Evolutionary conservation across 2,329 filamentous ascomycete genomes (phyloP), one percentile per base, ranked within the genome.

Genomic region (Aspergillus costaricaensis): DNA sequence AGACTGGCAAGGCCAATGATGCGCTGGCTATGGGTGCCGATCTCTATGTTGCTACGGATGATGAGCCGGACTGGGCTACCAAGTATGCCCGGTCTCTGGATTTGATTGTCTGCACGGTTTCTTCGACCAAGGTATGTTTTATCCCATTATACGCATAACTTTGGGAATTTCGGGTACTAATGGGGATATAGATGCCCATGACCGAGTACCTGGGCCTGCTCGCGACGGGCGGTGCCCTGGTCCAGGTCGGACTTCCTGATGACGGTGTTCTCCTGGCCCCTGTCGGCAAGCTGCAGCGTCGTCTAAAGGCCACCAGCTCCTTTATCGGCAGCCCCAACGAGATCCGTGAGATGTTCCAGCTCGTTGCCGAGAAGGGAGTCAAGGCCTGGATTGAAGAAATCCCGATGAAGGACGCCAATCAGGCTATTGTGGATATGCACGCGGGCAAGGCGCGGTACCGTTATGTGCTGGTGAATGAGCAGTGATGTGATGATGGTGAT

Each of bases 231-330:
- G 88, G 88, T 12, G 81, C 80, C 12, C 84, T 90, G 61, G 81
- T 89, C 53, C 86, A 90, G 72, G 81, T 91, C 47, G 88, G 88
- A 61, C 81, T 84, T 1, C 88, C 89, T 1, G 89, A 91, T 62
- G 84, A 84, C 57, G 74, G 74, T 4, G 64, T 71, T 5, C 84
- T 85, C 12, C 73, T 76, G 1, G 82, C 89, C 62, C 81, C 79
- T 56, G 82, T 84, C 4, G 84, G 85, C 65, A 75, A 80, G 1
- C 76, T 91, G 55, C 84, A 89, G 52, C 74, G 70, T n/a, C 86
- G 83, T 2, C 65, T 80, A 36, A 82, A 79, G 68, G 70, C 87
- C 17, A 77, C 77, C 12, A 85, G 84, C n/a, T 78, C 75, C 7
- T 61, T 74, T 14, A 75, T 80, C 51, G 79, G 79, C 12, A 72